Evolutionary conservation across 2,329 filamentous ascomycete genomes (phyloP), one percentile per base, ranked within the genome.

Genomic region (Alternaria gaisen): DNA sequence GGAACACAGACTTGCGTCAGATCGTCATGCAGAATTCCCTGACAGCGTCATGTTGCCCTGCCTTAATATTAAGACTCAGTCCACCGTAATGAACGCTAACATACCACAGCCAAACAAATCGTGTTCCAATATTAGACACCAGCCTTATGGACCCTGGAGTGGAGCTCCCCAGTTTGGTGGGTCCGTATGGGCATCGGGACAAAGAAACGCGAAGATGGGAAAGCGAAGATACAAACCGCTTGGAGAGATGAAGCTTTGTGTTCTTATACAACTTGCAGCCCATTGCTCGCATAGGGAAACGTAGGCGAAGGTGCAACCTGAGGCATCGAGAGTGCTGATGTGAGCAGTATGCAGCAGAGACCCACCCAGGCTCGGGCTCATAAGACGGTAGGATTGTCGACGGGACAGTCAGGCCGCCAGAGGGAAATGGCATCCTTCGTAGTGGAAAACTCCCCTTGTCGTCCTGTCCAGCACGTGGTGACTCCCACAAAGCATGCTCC

Each of bases 281-380:
- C 28, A 48, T 26, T 50, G 51, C 53, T 56, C 56, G 47, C 56
- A 50, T 60, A 50, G 46, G 46, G 18, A 47, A 56, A 40, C 34
- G 34, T 38, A n/a, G 5, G 34, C 32, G 14, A 36, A 55, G n/a
- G 43, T 60, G 30, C 56, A 56, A 36, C 57, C 42, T 32, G 40
- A 60, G 59, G 52, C 58, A 52, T 47, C 40, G 46, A 50, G 58
- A 40, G 34, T 51, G 62, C 53, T 62, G 62, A 59, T 41, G 61
- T 64, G 61, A 64, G 58, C 44, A 43, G 44, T 46, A 43, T 7
- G 36, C 60, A 20, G 42, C 24, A 32, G 36, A 30, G 42, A 50
- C 56, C 56, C 38, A 56, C 46, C 24, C 36, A 40, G n/a, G 44
- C 44, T 48, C 44, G 61, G 48, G 59, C 47, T 58, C 12, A 14